Conservation (phyloP, 2,329 filamentous ascomycete genomes). For the Sarocladiaceae sp. region DNA sequence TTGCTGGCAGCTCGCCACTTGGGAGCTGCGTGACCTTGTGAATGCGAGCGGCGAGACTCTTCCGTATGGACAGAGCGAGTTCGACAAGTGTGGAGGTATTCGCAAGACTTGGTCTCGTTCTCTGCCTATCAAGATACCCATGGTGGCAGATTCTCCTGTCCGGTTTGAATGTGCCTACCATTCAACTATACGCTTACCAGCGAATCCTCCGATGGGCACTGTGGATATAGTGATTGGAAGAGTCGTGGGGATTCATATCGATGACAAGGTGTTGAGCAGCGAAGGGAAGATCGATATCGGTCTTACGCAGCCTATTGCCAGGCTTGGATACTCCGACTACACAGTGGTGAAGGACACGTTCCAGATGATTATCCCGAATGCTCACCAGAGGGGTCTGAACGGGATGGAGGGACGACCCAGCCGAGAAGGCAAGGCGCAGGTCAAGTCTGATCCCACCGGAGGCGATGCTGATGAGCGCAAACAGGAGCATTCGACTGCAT, state of each 20-base stretch:
- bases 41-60: not conserved
- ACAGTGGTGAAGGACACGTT: not conserved
- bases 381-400: not conserved
- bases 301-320: not conserved
- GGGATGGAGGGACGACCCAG: not conserved
- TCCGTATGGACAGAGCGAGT: not conserved
- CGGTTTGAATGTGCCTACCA: not conserved
- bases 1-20: not conserved
- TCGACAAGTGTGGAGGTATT: not conserved
- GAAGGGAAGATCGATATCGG: not conserved
- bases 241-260: not conserved
- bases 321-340: not conserved
- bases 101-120: not conserved
- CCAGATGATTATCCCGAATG: not conserved
- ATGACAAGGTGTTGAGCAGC: not conserved
- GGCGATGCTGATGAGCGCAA: too few species aligned
- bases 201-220: not conserved
- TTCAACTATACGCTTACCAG: not conserved
- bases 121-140: not conserved
- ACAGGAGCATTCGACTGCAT: too few species aligned
- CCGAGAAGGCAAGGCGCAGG: not conserved
- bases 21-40: not conserved
- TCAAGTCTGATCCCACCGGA: not conserved
- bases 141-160: not conserved
- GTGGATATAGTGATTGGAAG: not conserved